Conservation (phyloP, 2,329 filamentous ascomycete species). For the Eurotiales sp. region DNA sequence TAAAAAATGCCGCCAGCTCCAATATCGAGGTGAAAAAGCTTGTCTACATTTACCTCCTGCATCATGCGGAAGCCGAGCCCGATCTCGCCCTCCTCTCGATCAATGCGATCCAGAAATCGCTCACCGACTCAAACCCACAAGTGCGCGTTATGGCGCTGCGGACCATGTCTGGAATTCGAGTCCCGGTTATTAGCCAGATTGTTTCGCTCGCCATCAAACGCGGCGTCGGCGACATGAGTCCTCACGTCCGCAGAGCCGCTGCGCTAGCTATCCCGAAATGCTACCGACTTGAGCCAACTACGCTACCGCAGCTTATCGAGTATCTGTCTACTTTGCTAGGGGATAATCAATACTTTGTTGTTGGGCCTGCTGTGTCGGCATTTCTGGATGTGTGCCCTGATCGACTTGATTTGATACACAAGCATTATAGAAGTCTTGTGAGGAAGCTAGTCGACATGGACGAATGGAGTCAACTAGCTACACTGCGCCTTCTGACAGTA, state of each 20-base stretch:
- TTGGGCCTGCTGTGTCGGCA: constrained; percentile 83
- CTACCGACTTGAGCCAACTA: constrained; percentile 82
- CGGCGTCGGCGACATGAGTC: constrained; percentile 88
- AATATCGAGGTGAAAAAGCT: constrained; percentile 96
- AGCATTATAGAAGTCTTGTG: constrained; percentile 79
- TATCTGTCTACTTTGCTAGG: constrained; percentile 74
- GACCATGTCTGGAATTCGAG: constrained; percentile 96
- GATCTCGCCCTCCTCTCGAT: constrained; percentile 94
- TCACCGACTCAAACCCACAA: constrained; percentile 87
- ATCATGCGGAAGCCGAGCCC: constrained; percentile 93
- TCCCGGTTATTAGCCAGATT: constrained; percentile 96
- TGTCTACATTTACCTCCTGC: constrained; percentile 96
- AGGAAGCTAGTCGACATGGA: constrained; percentile 98
- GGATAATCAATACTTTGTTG: constrained; percentile 95
- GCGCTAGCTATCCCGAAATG: constrained; percentile 95
- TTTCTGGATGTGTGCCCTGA: constrained; percentile 89
- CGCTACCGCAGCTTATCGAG: constrained; percentile 78
- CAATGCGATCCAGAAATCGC: constrained; percentile 97
- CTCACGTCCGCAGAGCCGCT: constrained; percentile 86
- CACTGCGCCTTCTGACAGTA: constrained; percentile 72
- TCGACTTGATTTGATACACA: constrained; percentile 81
- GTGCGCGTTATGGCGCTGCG: constrained; percentile 87
- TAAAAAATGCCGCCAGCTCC: constrained; percentile 94
- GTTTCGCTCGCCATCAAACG: constrained; percentile 95
- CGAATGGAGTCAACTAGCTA: constrained; percentile 91